Base-by-base conservation (phyloP, 164 flowering plant genomes). In the Chloranthus sessilifolius region DNA sequence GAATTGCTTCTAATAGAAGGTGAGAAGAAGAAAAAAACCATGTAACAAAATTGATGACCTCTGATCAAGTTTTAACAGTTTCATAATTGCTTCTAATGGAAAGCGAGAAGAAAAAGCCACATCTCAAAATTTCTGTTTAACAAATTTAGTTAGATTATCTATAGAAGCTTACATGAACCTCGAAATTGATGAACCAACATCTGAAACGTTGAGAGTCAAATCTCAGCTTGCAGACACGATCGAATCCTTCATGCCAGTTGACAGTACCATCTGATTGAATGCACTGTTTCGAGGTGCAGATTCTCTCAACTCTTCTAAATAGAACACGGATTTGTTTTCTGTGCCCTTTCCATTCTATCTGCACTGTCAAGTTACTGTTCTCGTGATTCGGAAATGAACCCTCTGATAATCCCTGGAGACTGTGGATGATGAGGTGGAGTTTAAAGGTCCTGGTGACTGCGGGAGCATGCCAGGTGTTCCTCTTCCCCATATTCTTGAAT, bases 131-230 rank as follows among this genome's bases (percentile, higher is more conserved):
- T 10, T 21, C 36, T 3, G 11, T 11, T n/a, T n/a, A n/a, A n/a
- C n/a, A n/a, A n/a, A 23, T 23, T 15, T n/a, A 20, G 23, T 9
- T 43, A 53, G 9, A 28, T 45, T 20, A 0, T 15, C n/a, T n/a
- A 7, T 36, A 52, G 36, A 33, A 10, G 43, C 69, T 65, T 55
- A 60, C 69, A 43, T 55, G 65, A 55, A 65, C 46, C 52, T 60
- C 50, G 8, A 63, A 49, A 28, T 57, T 30, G 56, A 57, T 52
- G 29, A 28, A 27, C 58, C 67, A 57, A 33, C 58, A 34, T 60
- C 34, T 42, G 56, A 55, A 55, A 30, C 37, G 12, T 31, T 47
- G 26, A 25, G 52, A 44, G n/a, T 60, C 38, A 40, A 50, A 11
- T 49, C 29, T 64, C 47, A 65, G 26, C 36, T 55, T 65, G 60